phyloP scores from a whole-genome alignment of 257 asterid genomes.

The Solanum neorickii region DNA sequence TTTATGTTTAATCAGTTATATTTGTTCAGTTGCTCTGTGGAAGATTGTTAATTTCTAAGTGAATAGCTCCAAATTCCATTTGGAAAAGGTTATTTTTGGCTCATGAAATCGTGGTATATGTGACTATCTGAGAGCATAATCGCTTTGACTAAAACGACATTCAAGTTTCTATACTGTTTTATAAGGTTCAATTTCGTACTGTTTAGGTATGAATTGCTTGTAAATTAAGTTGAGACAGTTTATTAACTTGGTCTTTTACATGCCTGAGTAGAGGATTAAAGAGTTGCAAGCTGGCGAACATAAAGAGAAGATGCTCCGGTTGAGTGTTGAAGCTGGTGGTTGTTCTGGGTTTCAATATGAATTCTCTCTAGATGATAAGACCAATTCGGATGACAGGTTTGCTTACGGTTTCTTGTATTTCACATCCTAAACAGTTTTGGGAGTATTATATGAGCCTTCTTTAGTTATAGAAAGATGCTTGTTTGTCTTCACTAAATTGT shows the following conservation, averaged over 20 bases:
- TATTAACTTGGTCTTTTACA: neutral
- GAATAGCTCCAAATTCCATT: neutral
- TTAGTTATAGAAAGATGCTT: neutral
- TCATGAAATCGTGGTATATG: neutral
- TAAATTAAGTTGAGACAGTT: neutral
- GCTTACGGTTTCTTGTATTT: neutral
- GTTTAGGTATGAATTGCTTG: neutral
- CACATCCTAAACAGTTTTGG: neutral
- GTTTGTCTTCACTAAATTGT: neutral
- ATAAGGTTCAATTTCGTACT: neutral
- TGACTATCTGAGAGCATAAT: neutral
- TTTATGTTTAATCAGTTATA: neutral
- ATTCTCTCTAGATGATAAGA: conserved; percentile 66
- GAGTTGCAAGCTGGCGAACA: conserved; percentile 72
- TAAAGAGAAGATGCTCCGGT: conserved; percentile 55
- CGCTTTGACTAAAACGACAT: neutral
- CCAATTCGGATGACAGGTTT: conserved; percentile 75
- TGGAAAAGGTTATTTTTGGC: neutral
- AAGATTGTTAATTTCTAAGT: neutral
- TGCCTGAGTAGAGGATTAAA: conserved; percentile 52
- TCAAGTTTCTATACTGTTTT: neutral
- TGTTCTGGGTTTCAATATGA: conserved; percentile 96
- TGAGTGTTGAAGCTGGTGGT: conserved; percentile 97
- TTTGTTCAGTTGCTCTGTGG: neutral
- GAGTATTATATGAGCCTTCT: neutral